A percentile compares a stretch with the other conserved stretches of the same genome.
Conservation (phyloP, 2,329 filamentous ascomycete genomes). For the Didymellaceae sp. region DNA sequence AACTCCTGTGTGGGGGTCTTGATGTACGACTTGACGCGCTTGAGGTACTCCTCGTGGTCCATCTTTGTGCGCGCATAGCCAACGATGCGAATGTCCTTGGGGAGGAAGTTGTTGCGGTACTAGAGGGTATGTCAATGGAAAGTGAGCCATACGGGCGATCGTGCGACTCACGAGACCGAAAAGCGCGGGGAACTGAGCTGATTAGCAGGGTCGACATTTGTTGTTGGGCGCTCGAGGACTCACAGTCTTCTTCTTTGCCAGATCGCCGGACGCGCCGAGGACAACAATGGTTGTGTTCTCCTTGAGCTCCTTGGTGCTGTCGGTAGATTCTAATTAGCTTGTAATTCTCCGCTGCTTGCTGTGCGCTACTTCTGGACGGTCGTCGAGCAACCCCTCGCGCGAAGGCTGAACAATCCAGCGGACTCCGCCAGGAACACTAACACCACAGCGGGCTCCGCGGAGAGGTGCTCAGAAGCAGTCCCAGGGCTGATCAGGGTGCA, state of each 20-base stretch:
- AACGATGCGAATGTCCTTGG: conserved; percentile 92
- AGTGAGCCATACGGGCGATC: conserved; percentile 6
- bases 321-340: conserved; percentile 39
- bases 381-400: conserved; percentile 22
- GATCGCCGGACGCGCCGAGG: conserved; percentile 93
- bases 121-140: conserved; percentile 52
- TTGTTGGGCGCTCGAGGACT: conserved; percentile 42
- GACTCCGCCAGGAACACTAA: conserved; percentile 7
- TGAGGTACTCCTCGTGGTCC: conserved; percentile 95
- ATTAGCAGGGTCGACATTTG: conserved; percentile 30
- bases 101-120: conserved; percentile 99
- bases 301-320: conserved; percentile 91
- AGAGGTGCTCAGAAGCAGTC: background rate
- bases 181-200: conserved; percentile 84
- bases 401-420: background rate
- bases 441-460: background rate
- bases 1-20: conserved; percentile 98
- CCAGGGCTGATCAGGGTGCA: background rate
- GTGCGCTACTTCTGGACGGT: conserved; percentile 17
- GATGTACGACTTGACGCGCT: conserved; percentile 95
- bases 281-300: conserved; percentile 98
- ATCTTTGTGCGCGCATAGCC: conserved; percentile 99
- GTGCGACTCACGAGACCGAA: conserved; percentile 85
- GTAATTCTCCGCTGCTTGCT: background rate
- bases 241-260: conserved; percentile 99